Base-by-base conservation (phyloP, 345 rosid species). In the Syzygium jambos region DNA sequence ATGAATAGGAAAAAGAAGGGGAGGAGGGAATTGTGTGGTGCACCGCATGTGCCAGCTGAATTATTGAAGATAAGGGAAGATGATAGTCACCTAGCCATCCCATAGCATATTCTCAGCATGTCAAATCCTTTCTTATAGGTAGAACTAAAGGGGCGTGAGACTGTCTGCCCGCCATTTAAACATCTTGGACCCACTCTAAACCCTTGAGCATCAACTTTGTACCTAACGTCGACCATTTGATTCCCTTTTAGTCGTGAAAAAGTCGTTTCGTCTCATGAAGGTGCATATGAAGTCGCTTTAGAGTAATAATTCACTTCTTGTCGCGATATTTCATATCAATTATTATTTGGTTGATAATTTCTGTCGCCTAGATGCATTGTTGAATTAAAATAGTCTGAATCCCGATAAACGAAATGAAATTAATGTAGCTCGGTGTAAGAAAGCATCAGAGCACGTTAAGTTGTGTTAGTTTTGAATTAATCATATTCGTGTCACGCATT, bases 11-110 rank as follows among this genome's bases (percentile, higher is more conserved):
- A 55, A 87, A 53, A 84, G 78, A 53, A 25, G 51, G 25, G 52
- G 34, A 59, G 21, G 14, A 27, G 65, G n/a, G 11, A 38, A 22
- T 43, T 38, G 34, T 78, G 30, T 38, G 51, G 85, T 51, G 85
- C 49, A 61, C 43, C 90, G 91, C 92, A 92, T 92, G 93, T 89
- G 94, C 87, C 52, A 3, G 12, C 61, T 84, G 89, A 88, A 91
- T 90, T 89, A 88, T 90, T 88, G 87, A 51, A 84, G 61, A 34
- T 17, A 13, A 84, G 53, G n/a, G 17, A 65, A 65, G 88, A 88
- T 90, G 88, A 83, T 73, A 73, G 27, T 73, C 82, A 38, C 82
- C 82, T 21, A 19, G 82, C 49, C 49, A 73, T 73, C 38, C 49
- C 49, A 34, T 38, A 38, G 14, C 82, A 21, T 73, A 27, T 5